Base-by-base conservation (phyloP, 129 eudicot genomes). In the Logfia minima region DNA sequence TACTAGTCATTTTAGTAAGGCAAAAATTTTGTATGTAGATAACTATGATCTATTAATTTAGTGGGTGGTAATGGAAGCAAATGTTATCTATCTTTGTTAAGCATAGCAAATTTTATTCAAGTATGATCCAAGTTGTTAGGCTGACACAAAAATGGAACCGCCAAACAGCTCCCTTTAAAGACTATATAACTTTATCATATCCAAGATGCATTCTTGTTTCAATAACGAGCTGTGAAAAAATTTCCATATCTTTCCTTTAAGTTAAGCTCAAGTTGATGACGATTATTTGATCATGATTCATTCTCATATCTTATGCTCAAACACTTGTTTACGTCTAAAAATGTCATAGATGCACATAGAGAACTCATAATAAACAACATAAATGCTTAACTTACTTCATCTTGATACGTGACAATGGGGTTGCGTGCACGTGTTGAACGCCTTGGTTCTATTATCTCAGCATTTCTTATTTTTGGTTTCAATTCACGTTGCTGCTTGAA, bases 341-440 rank as follows among this genome's bases (percentile, higher is more conserved):
- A 24, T 24, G 26, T 24, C 26, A 24, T 24, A 24, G 26, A 24
- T 24, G 26, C 26, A 24, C 26, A 24, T 24, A 24, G 26, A 24
- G 26, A 24, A 31, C 70, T 29, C 7, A 18, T 32, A 72, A 16
- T 76, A 22, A 31, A 58, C 31, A 61, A 61, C 22, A 39, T 59
- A 55, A 64, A 55, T 13, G 70, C 13, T 66, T 22, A 68, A 80
- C 92, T 87, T 77, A 89, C 95, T n/a, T 89, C 95, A 66, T 92
- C 97, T 61, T 82, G 85, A 67, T 92, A 89, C 43, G 90, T 75
- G 60, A 86, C 55, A 73, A 89, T 83, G 31, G 81, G 84, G 45
- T 82, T 92, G 58, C 92, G 90, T 37, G 82, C 89, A 72, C 97
- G 92, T 32, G 95, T 83, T 74, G 97, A 92, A 19, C 97, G 95